phyloP scores from a whole-genome alignment of 73 alveolate species.

The Loxodes magnus region DNA sequence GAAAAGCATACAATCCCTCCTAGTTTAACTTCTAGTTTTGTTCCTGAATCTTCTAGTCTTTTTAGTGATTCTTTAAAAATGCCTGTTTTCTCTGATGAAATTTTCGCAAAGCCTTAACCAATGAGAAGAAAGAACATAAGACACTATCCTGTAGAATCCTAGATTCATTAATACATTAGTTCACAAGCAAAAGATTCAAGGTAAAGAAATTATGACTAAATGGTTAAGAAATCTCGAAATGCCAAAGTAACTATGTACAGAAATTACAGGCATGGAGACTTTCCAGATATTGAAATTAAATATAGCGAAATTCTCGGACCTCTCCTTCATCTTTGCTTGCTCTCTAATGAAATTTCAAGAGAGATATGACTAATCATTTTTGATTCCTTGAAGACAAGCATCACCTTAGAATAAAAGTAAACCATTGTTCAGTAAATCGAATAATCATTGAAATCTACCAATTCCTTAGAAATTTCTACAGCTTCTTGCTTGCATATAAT shows the following conservation, averaged over 20 bases:
- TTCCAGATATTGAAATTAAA: constrained; percentile 74
- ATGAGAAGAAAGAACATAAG: constrained; percentile 26
- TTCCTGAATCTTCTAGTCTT: no score
- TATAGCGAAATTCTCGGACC: constrained; percentile 65
- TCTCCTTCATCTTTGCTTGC: constrained; percentile 43
- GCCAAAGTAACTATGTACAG: constrained; percentile 52
- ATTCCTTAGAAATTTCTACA: constrained; percentile 38
- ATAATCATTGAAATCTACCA: constrained; percentile 32
- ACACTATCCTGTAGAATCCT: constrained; percentile 18
- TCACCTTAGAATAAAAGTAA: constrained; percentile 27
- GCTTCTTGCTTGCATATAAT: constrained; percentile 45
- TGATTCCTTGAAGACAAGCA: constrained; percentile 42
- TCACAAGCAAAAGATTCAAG: constrained; percentile 31
- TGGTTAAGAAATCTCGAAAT: constrained; percentile 41
- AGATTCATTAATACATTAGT: constrained; percentile 25
- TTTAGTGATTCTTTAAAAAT: no score
- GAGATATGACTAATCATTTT: constrained; percentile 59
- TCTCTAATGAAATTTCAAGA: constrained; percentile 56
- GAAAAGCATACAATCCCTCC: no score
- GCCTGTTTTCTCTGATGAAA: no score
- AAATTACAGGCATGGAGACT: constrained; percentile 75
- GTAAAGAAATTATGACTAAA: no score
- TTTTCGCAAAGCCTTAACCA: constrained; percentile 29
- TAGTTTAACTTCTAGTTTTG: no score
- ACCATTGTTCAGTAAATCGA: constrained; percentile 44